Conservation (phyloP, 352 stramenopile species). For the Globisporangium okanoganense region DNA sequence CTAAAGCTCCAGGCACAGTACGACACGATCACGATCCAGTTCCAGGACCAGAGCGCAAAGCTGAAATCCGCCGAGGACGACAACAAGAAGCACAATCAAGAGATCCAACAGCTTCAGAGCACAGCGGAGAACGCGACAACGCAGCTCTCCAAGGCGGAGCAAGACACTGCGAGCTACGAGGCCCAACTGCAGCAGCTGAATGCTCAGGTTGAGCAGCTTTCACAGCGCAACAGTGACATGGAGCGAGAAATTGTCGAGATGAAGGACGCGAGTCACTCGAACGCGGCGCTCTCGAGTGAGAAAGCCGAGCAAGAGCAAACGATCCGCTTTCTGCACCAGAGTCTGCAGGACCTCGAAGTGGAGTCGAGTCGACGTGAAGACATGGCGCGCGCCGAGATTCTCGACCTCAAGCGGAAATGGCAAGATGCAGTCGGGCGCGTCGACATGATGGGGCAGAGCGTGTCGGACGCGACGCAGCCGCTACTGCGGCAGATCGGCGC, state of each 20-base stretch:
- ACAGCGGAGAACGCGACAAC: slow-evolving; percentile 18
- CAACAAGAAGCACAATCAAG: slow-evolving; percentile 31
- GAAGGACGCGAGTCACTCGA: slow-evolving; percentile 40
- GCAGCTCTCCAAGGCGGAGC: slow-evolving; percentile 32
- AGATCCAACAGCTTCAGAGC: slow-evolving; percentile 31
- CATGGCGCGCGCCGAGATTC: slow-evolving; percentile 45
- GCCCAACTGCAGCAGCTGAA: slow-evolving; percentile 24
- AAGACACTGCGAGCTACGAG: slow-evolving; percentile 16
- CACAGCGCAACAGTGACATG: slow-evolving; percentile 29
- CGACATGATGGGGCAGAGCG: slow-evolving; percentile 59
- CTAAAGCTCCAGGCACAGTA: slow-evolving; percentile 50
- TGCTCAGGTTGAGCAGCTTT: slow-evolving; percentile 25
- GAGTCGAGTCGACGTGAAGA: slow-evolving; percentile 61
- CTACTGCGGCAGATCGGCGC: slow-evolving; percentile 66
- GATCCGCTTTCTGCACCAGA: slow-evolving; percentile 58
- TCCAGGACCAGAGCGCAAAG: slow-evolving; percentile 43
- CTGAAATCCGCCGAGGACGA: slow-evolving; percentile 49
- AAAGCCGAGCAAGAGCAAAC: slow-evolving; percentile 59
- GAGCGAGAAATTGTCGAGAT: slow-evolving; percentile 33
- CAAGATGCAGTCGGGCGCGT: slow-evolving; percentile 66
- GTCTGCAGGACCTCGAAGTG: slow-evolving; percentile 43
- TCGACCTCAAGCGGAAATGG: slow-evolving; percentile 74
- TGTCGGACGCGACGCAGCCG: slow-evolving; percentile 73
- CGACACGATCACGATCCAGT: slow-evolving; percentile 40
- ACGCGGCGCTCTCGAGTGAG: slow-evolving; percentile 44